phyloP scores from a whole-genome alignment of 2,329 filamentous ascomycete species.

The Epichloe gansuensis region DNA sequence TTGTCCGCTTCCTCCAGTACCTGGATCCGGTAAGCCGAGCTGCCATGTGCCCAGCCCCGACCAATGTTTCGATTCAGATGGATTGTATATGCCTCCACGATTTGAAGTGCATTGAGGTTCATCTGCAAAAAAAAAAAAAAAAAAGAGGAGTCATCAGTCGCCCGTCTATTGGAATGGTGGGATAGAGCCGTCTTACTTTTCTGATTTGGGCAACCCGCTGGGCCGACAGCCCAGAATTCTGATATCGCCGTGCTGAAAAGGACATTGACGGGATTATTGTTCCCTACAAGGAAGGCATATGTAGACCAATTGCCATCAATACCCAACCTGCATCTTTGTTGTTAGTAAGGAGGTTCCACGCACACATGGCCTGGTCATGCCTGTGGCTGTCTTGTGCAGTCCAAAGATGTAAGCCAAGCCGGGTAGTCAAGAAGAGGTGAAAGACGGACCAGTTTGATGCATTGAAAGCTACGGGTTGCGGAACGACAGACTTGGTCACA shows the following conservation, averaged over 20 bases:
- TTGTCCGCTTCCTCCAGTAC: conserved; percentile 46
- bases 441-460: conserved; percentile 12
- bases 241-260: conserved; percentile 55
- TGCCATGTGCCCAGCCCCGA: conserved; percentile 45
- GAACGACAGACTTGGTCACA: neutral
- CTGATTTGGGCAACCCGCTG: conserved; percentile 36
- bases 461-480: conserved; percentile 11
- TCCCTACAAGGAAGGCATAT: conserved; percentile 42
- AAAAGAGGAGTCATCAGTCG: conserved; percentile 6
- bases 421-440: neutral
- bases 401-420: neutral
- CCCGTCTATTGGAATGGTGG: neutral
- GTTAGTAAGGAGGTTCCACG: neutral
- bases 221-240: conserved; percentile 57
- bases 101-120: conserved; percentile 40
- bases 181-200: conserved; percentile 26
- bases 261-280: conserved; percentile 25
- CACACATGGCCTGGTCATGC: neutral
- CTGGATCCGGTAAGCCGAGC: conserved; percentile 47
- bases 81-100: conserved; percentile 48
- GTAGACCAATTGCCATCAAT: conserved; percentile 63
- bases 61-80: conserved; percentile 44
- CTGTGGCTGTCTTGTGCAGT: neutral
- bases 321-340: conserved; percentile 37
- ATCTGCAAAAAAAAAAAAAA: conserved; percentile 14